Evolutionary conservation across 345 rosid species (phyloP), one percentile per base, ranked within the genome.

Genomic region (Dipteronia dyeriana): DNA sequence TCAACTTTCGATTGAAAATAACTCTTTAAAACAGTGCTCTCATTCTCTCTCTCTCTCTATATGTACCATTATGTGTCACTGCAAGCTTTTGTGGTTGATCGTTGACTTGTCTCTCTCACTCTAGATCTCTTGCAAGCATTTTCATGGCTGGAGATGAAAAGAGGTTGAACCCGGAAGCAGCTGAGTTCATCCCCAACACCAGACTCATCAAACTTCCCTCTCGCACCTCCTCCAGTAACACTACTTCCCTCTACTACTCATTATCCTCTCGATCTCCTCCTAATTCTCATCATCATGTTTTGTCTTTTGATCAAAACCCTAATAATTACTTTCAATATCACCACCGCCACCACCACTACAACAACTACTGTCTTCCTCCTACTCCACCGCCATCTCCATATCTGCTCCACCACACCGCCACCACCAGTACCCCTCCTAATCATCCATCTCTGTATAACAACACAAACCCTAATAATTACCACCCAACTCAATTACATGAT

Each of bases 91-190:
- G 45, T 41, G 45, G 45, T 5, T 41, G 45, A 41, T 11, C 0
- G 45, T 5, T 41, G 45, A 41, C 45, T 9, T 19, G 10, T 65
- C 68, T 34, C n/a, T 31, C 22, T 17, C 45, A 7, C 68, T 7
- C 3, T 65, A 0, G 13, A 14, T 34, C 2, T 62, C 0, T 23
- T 26, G 38, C 66, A 62, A 65, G 38, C 38, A 34, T 34, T 6
- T 59, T 4, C 31, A 70, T 70, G 73, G 73, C 61, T 11, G 51
- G 16, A 10, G 19, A 3, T 4, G 22, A 34, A n/a, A 71, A 38
- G 22, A 31, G 10, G 10, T 71, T 71, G 26, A 71, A 71, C 26
- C 64, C 75, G 19, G 64, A 71, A 56, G 75, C 75, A 8, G 65
- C 65, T 1, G 75, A 71, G 63, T 71, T 71, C 65, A 2, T 31